Base-by-base conservation (phyloP, 257 asterid genomes). In the Jasminum sambac region DNA sequence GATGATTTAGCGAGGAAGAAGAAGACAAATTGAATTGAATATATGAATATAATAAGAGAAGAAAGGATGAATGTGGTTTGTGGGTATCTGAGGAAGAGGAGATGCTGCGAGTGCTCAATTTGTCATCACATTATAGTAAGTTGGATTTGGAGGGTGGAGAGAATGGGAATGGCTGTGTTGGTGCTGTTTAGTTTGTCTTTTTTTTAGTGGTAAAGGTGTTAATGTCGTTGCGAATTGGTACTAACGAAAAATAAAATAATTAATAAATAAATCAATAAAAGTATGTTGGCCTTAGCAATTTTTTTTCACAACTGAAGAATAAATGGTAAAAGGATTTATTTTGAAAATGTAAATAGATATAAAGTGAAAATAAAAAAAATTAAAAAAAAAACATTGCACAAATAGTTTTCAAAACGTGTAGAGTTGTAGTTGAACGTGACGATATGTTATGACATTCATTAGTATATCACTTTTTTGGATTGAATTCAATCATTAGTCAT, bases 51-150 rank as follows among this genome's bases (percentile, higher is more conserved):
- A 24, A 17, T 12, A 30, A 3, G 19, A 9, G 34, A 58, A 52
- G 42, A 7, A 11, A n/a, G 50, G 12, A 50, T 70, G 38, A 70
- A 37, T 13, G 59, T 24, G 52, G 68, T 24, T 26, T 44, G 37
- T 25, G 75, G 76, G 78, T 74, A 81, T 81, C 82, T 67, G 71
- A 44, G 16, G 72, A 66, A 41, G 65, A 44, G 60, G 57, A 76
- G 82, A 82, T 79, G 65, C 84, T 64, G 67, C 26, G 19, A 44
- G 37, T 23, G 58, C 23, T 67, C 41, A 72, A 72, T 75, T 78
- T 82, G 86, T 71, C 86, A 69, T 63, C 36, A 61, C 65, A 39
- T 77, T n/a, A 36, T 11, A 34, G 12, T n/a, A n/a, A n/a, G n/a
- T n/a, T n/a, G n/a, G 16, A 21, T 43, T 52, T 62, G 67, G 16